Conservation (phyloP, 345 rosid species). For the Brassica rapa region DNA sequence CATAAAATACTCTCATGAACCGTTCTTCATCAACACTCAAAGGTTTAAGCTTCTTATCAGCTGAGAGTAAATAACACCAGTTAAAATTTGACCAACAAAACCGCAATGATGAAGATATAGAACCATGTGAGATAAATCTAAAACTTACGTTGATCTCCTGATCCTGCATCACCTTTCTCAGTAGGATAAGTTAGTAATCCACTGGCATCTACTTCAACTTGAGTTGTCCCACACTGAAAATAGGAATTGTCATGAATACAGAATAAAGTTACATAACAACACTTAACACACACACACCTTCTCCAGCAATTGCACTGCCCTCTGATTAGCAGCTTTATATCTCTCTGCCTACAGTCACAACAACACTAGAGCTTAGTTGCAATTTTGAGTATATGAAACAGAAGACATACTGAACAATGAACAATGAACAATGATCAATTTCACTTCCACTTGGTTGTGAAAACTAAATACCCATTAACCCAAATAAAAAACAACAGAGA, state of each 20-base stretch:
- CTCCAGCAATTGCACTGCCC: constrained; percentile 72
- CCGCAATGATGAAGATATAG: not conserved
- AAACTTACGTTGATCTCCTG: constrained; percentile 52
- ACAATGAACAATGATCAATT: not conserved
- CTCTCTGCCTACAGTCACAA: constrained; percentile 54
- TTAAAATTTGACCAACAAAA: not conserved
- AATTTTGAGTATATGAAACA: not conserved
- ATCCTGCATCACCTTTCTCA: constrained; percentile 50
- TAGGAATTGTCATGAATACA: constrained; percentile 18
- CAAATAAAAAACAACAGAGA: no score
- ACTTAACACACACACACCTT: constrained; percentile 49
- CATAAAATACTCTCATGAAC: constrained; percentile 83
- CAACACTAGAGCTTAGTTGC: constrained; percentile 4
- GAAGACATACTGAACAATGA: not conserved
- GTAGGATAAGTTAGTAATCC: constrained; percentile 74
- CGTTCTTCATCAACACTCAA: constrained; percentile 85
- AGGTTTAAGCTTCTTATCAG: constrained; percentile 74
- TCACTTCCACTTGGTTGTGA: no score
- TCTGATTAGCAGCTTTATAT: constrained; percentile 62
- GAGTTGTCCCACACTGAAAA: constrained; percentile 70
- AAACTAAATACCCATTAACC: no score
- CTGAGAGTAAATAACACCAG: constrained; percentile 38
- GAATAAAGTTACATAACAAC: not conserved
- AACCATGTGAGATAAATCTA: not conserved
- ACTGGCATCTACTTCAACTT: constrained; percentile 81